Evolutionary conservation across 129 eudicot species (phyloP), one percentile per base, ranked within the genome.

Genomic region (Chrysanthemum lavandulifolium): DNA sequence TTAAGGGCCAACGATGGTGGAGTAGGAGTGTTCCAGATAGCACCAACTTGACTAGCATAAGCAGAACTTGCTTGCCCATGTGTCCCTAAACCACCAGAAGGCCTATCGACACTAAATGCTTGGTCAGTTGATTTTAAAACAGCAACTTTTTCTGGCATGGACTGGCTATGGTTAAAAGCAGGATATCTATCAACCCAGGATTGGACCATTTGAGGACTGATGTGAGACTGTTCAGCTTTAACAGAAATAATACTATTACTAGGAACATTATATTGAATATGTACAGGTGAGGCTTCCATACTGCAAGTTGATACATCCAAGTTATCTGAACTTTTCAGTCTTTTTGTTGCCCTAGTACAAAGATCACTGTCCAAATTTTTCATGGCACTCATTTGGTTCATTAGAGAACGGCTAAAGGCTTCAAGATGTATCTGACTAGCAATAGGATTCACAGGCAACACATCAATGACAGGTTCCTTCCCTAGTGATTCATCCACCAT

Each of bases 151-250:
- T 63, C 83, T 43, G 84, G 80, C 57, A 78, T 40, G 47, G 47
- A 56, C 77, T 86, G 92, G 59, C 84, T 90, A 54, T 80, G 73
- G 74, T 80, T 92, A 13, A 78, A 80, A 21, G 86, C 73, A 74
- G 88, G 89, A 74, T 80, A 83, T 70, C 81, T 90, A 71, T 83
- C 86, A 78, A 92, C 89, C 96, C 94, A 92, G 9, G 93, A 81
- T 10, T 93, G 96, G 25, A 89, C 96, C 96, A 89, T 92, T 82
- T 92, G 96, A 7, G 94, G 91, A 81, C 85, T 80, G 71, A 89
- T 73, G 47, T 82, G 80, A 76, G 80, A 48, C 58, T 75, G 84
- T 5, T 83, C 94, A 45, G 13, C 59, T 78, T 79, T 82, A 74
- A 69, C 45, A 52, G 87, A 66, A 71, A 72, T 23, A 14, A 73